Evolutionary conservation across 1,139 yeast species (phyloP), one percentile per base, ranked within the genome.

Genomic region (Hansenula sp.): DNA sequence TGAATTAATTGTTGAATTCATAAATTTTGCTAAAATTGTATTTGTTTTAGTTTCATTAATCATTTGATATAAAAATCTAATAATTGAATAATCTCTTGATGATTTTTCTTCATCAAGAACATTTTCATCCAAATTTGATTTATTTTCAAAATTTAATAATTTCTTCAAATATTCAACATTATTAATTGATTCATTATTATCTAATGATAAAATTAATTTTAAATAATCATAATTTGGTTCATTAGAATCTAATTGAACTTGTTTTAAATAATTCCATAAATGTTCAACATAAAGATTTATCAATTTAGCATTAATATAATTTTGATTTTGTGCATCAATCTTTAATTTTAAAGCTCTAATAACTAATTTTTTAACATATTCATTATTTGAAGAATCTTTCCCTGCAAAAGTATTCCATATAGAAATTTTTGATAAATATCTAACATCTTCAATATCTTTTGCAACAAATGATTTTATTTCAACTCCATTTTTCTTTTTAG

Each of bases 311-410:
- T 51, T 33, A 6, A 53, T n/a, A 10, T 36, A 11, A 37, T 50
- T 52, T 11, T 59, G 45, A 19, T 46, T 19, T 16, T 28, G 21
- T 17, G 46, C 45, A 26, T 52, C 51, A 3, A 52, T 36, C 40
- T 56, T 59, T 14, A 61, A 41, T 26, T 57, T 44, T 26, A 60
- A 38, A 34, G 60, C 53, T 45, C 57, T 54, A 25, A 56, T 59
- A 25, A 61, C 53, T 8, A 53, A 53, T 36, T 47, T 36, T 54
- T 53, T 51, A 39, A 62, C 48, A 44, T 53, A 42, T 42, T 57
- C 51, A 21, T 44, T 45, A 34, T 50, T 52, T 39, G 55, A 32
- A 41, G 47, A 42, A 45, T 51, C 43, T 37, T 46, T 32, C 39
- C 42, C 33, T 30, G 47, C 44, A 44, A 47, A 51, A 38, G 44